Evolutionary conservation across 176 grass and related monocot species (phyloP).

Genomic region (Bromus sterilis): DNA sequence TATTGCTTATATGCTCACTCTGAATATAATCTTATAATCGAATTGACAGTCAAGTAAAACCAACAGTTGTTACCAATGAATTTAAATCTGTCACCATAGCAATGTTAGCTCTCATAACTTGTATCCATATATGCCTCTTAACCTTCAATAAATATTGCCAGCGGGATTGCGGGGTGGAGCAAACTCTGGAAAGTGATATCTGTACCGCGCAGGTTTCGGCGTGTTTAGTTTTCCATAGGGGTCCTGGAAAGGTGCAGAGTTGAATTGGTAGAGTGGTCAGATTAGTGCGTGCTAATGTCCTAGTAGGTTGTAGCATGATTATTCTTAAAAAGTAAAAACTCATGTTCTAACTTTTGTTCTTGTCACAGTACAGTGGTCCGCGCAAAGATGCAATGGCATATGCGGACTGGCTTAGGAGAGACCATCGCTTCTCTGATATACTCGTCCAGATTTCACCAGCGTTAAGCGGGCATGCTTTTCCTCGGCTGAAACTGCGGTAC

Average conservation of each 20-base stretch:
- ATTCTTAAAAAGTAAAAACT: background rate
- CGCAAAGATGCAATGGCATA: constrained; percentile 65
- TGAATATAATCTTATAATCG: background rate
- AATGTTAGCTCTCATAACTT: background rate
- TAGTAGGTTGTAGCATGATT: background rate
- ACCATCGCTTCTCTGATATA: constrained; percentile 68
- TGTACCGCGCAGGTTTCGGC: background rate
- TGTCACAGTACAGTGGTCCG: constrained; percentile 84
- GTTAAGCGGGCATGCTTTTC: constrained; percentile 68
- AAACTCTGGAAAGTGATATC: background rate
- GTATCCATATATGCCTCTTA: background rate
- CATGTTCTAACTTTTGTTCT: constrained; percentile 26
- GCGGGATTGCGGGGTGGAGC: background rate
- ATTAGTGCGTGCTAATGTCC: background rate
- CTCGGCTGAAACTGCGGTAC: constrained; percentile 76
- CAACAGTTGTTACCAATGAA: background rate
- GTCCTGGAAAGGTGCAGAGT: background rate
- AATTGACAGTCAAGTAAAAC: background rate
- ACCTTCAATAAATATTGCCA: background rate
- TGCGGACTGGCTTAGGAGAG: constrained; percentile 62
- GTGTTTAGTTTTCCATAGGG: background rate
- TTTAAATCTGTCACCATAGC: background rate
- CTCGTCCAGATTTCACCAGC: constrained; percentile 64
- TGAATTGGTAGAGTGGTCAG: background rate
- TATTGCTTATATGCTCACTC: background rate